Base-by-base conservation (phyloP, 2,329 filamentous ascomycete genomes). In the Trichoderma koningii region DNA sequence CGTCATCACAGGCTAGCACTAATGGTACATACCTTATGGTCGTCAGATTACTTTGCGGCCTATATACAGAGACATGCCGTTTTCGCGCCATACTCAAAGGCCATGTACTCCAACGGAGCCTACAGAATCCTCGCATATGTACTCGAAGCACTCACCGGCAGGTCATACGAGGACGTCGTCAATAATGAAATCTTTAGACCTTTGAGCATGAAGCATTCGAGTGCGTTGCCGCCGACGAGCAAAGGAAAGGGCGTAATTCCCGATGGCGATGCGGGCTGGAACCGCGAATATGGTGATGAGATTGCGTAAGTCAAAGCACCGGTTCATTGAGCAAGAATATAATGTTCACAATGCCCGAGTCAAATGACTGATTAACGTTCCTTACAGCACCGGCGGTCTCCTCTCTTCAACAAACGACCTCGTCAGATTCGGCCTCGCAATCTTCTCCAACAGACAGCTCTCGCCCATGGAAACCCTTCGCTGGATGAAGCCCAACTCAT, bases 51-150 rank as follows among this genome's bases (percentile, higher is more conserved):
- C 17, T 67, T 72, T 9, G 23, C 51, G 12, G 66, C 57, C 3
- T 62, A 68, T n/a, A 60, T 61, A 38, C 60, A 67, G 15, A 66
- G 67, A 15, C 66, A 67, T 1, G 64, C 66, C 3, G 67, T 70
- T 12, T 68, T 68, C 47, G 47, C 51, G 15, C 70, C 70, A 0
- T 67, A 68, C 26, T 65, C 67, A 0, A 68, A 62, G 2, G 65
- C 71, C 3, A 53, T 69, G 38, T 72, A 72, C 55, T 68, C 70
- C 60, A 72, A 72, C 19, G 63, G 67, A 21, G 71, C 67, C n/a
- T 70, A 66, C 44, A 62, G 67, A 19, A 66, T 72, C 10, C 66
- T 72, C 7, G 61, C 66, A 23, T 69, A 71, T 51, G 66, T 69
- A 2, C 38, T 72, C 5, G 70, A 72, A 45, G 57, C 68, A 21